These are phyloP conservation scores for Yamadazyma trypodendri DNA, from an alignment of 1,139 yeast genomes.

Conservation along the genomic window DNA sequence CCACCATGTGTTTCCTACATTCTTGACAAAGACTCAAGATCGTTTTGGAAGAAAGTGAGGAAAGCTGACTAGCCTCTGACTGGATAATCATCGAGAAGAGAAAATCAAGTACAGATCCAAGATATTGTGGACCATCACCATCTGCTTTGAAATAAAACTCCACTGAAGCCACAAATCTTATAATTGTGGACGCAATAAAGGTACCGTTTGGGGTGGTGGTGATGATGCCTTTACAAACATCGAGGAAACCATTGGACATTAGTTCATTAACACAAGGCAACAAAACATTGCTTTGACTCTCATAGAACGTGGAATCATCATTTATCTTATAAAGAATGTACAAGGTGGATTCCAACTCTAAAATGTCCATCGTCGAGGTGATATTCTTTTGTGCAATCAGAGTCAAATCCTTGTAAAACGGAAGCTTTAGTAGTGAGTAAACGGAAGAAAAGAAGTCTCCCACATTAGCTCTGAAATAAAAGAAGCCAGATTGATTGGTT, in stretches of 20 bases:
- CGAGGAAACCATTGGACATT: conserved; percentile 27
- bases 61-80: conserved; percentile 12
- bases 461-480: conserved; percentile 66
- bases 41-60: conserved; percentile 53
- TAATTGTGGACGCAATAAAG: conserved; percentile 36
- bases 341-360: conserved; percentile 67
- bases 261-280: conserved; percentile 26
- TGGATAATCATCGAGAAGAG: conserved; percentile 34
- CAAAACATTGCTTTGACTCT: conserved; percentile 22
- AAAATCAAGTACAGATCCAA: conserved; percentile 52
- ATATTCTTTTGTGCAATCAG: conserved; percentile 30
- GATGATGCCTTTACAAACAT: conserved; percentile 14
- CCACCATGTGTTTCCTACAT: conserved; percentile 48
- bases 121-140: conserved; percentile 30
- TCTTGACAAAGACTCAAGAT: conserved; percentile 61
- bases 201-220: conserved; percentile 7
- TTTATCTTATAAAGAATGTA: conserved; percentile 58
- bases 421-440: conserved; percentile 61
- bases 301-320: conserved; percentile 48
- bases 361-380: background rate
- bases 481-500: conserved; percentile 48
- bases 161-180: conserved; percentile 53
- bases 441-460: conserved; percentile 72
- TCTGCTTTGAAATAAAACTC: conserved; percentile 50
- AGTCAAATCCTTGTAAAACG: conserved; percentile 53